Evolutionary conservation across 2,329 filamentous ascomycete genomes (phyloP), one percentile per base, ranked within the genome.

Genomic region (Aspergillus brunneoviolaceus): DNA sequence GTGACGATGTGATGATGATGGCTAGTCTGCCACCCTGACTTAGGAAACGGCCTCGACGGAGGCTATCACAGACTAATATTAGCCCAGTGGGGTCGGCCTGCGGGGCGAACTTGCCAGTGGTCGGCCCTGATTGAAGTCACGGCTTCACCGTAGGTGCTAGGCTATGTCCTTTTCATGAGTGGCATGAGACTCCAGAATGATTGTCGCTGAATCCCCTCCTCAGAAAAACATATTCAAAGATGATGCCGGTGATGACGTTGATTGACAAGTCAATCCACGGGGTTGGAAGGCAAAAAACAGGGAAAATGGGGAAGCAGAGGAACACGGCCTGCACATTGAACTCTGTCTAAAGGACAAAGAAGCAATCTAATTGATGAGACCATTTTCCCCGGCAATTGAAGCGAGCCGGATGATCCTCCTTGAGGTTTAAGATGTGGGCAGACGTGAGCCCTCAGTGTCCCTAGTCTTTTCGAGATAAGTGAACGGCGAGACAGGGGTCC

Each of bases 401-500:
- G 25, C 52, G 45, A 48, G 39, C 16, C 27, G 51, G 48, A 35
- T 48, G 31, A 49, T 27, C 23, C 23, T 14, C 49, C 12, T 29
- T 23, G 12, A 19, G 39, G 29, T 35, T 35, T 12, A 16, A 16
- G 11, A 12, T 12, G 33, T 35, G 33, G 33, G 14, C 33, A 16
- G 33, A 47, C 53, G 47, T 39, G 42, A n/a, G 48, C 21, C 21
- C 35, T 53, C 49, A 21, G 35, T 56, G 19, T 19, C 47, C 35
- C 12, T 51, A 23, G 35, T 19, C 23, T 51, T 50, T 35, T 56
- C 57, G 21, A 16, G 11, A 47, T 55, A 29, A 39, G 45, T 35
- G 29, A 49, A 42, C 47, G 27, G 45, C 51, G 6, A 35, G 57
- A 58, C 49, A 58, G 57, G 55, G 53, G 50, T 59, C 56, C 23